Evolutionary conservation across 768 basidiomycete species (phyloP), one percentile per base, ranked within the genome.

Genomic region (Dendrothele bispora): DNA sequence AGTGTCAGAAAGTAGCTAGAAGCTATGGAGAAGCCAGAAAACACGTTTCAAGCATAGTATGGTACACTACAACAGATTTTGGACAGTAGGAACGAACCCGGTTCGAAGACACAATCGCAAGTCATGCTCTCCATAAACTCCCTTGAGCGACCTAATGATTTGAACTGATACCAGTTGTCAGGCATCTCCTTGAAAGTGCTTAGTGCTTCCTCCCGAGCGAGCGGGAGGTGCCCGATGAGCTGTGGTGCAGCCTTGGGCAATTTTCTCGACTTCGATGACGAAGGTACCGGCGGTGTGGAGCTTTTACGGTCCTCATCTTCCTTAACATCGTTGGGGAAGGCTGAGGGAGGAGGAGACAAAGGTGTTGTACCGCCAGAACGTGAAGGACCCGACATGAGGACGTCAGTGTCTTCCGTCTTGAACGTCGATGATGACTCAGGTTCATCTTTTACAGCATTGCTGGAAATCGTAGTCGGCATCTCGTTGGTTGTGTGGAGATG

Each of bases 121-220:
- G 85, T 82, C 87, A 94, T 91, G 67, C 91, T 88, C 72, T 98
- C 97, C 60, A 88, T 78, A 45, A 84, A 78, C 70, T 95, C 91
- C 61, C 87, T 83, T 44, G 89, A 91, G 57, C 82, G 80, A n/a
- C 95, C 95, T 46, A 98, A 71, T 25, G 84, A 78, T 63, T 83
- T 85, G 68, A 85, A 84, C 73, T 95, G 92, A 64, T 97, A 97
- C 58, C 83, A 84, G 65, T 93, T 95, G 60, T 72, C 78, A 51
- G 67, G 55, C 59, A 98, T 83, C 67, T 89, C 80, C 53, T 66
- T 70, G 63, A 95, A 98, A 7, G 79, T 84, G 54, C 67, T 71
- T 51, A 85, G 65, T 34, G 94, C 95, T 14, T 75, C 82, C 44
- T 80, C 72, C 58, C 86, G 82, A 25, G 92, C 93, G 38, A 78